These are phyloP conservation scores for Aphanomyces invadans DNA, from an alignment of 352 stramenopile genomes.

Conservation along the genomic window DNA sequence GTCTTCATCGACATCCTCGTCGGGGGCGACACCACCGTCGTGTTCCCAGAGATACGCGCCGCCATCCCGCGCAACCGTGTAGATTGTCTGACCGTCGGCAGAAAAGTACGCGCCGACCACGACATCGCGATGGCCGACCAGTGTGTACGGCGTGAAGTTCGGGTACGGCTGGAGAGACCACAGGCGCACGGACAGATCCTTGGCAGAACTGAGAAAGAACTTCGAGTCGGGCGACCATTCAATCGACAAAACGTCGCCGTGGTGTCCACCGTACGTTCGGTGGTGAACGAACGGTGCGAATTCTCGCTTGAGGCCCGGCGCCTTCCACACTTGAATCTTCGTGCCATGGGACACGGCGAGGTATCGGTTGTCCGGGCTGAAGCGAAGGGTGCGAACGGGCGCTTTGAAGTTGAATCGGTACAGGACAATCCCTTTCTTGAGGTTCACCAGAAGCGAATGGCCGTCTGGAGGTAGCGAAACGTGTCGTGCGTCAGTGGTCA, in stretches of 20 bases:
- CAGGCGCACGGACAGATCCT: conserved; percentile 83
- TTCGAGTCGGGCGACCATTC: conserved; percentile 84
- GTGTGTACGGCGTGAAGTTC: conserved; percentile 76
- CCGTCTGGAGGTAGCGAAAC: conserved; percentile 52
- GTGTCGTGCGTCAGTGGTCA: background rate
- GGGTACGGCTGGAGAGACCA: conserved; percentile 69
- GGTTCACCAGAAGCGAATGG: conserved; percentile 85
- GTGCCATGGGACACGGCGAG: conserved; percentile 85
- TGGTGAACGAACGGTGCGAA: conserved; percentile 88
- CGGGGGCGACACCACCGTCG: conserved; percentile 32
- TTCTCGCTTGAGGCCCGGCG: conserved; percentile 75
- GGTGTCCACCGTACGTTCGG: conserved; percentile 82
- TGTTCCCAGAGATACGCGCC: conserved; percentile 84
- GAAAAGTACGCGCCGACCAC: conserved; percentile 85
- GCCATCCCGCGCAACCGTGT: conserved; percentile 82
- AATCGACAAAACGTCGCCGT: conserved; percentile 81
- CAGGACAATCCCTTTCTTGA: conserved; percentile 82
- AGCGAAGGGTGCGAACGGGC: conserved; percentile 72
- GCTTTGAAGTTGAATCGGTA: conserved; percentile 94
- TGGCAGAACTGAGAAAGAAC: conserved; percentile 84
- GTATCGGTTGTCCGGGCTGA: conserved; percentile 84
- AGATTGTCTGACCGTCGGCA: conserved; percentile 65
- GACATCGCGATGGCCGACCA: conserved; percentile 83
- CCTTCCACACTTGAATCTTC: conserved; percentile 89
- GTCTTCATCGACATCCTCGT: conserved; percentile 33